Evolutionary conservation across 352 stramenopile species (phyloP), one percentile per base, ranked within the genome.

Genomic region (Phytophthora rubi): DNA sequence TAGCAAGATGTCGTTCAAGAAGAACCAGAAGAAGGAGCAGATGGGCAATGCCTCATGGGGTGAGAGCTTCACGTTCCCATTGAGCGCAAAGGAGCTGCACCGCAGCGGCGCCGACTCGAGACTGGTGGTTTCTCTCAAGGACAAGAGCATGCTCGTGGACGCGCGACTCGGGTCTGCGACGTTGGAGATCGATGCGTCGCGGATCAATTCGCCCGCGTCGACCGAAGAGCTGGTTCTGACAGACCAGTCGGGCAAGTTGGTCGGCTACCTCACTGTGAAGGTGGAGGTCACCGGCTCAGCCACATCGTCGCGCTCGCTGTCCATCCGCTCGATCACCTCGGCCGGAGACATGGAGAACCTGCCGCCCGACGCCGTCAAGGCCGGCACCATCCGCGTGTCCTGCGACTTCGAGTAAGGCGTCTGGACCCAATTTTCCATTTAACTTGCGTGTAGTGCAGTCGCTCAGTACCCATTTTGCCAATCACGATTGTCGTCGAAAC

Each of bases 51-150:
- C 82, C 12, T 75, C 82, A 51, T 96, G 88, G 87, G 84, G 88
- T 57, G 87, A 96, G 62, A 91, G 86, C 58, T 92, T 96, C 30
- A 95, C 89, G 39, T 93, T 95, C 58, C 77, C 84, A 28, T 62
- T 89, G 56, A 75, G 73, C 16, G 56, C 80, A 28, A 86, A 86
- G 53, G 84, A 96, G 44, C 70, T 87, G 32, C 76, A 80, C 21
- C 62, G 74, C 18, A 55, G 70, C 21, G 70, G 62, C 26, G 59
- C 65, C n/a, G 61, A 75, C 49, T 79, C 73, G 37, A 64, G 58
- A 30, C 48, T 83, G 52, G 70, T 81, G 12, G 59, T 83, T 23
- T 80, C 70, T 6, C 55, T 83, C 9, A 83, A 83, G 63, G 76
- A 81, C 62, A 77, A 75, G 70, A 78, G 76, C 32, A 74, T 83